Conservation (phyloP, 1,284 basidiomycete genomes). For the Fomitopsis palustris region DNA sequence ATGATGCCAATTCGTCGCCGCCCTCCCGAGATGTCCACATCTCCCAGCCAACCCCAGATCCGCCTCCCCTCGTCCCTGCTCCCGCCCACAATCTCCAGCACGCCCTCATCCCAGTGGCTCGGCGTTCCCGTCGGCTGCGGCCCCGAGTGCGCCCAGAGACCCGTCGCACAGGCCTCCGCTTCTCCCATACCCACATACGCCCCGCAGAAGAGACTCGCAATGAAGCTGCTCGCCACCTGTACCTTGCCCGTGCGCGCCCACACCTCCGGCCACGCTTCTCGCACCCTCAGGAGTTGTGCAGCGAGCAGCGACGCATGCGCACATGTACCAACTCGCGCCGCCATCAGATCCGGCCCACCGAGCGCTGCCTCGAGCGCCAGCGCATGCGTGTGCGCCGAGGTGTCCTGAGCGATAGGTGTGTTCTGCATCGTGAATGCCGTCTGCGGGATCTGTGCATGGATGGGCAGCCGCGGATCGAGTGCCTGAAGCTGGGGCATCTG, state of each 20-base stretch:
- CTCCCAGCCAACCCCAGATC: slow-evolving; percentile 71
- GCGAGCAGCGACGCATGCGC: slow-evolving; percentile 65
- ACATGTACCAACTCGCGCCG: slow-evolving; percentile 65
- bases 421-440: slow-evolving; percentile 73
- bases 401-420: slow-evolving; percentile 72
- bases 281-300: slow-evolving; percentile 66
- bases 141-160: slow-evolving; percentile 61
- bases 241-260: slow-evolving; percentile 68
- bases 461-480: slow-evolving; percentile 59
- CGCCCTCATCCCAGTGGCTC: slow-evolving; percentile 73
- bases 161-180: slow-evolving; percentile 72
- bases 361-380: slow-evolving; percentile 67
- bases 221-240: slow-evolving; percentile 68
- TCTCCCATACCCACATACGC: slow-evolving; percentile 70
- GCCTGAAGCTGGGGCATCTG: slow-evolving; percentile 61
- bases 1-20: slow-evolving; percentile 62
- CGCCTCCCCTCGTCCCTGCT: slow-evolving; percentile 65
- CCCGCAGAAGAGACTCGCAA: slow-evolving; percentile 68
- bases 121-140: slow-evolving; percentile 29
- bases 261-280: slow-evolving; percentile 71
- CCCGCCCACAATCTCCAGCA: slow-evolving; percentile 74
- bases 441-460: slow-evolving; percentile 63
- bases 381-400: slow-evolving; percentile 73
- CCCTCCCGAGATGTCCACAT: slow-evolving; percentile 59
- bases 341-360: slow-evolving; percentile 74